Conservation (phyloP, 352 stramenopile species). For the Phytophthora citrophthora region DNA sequence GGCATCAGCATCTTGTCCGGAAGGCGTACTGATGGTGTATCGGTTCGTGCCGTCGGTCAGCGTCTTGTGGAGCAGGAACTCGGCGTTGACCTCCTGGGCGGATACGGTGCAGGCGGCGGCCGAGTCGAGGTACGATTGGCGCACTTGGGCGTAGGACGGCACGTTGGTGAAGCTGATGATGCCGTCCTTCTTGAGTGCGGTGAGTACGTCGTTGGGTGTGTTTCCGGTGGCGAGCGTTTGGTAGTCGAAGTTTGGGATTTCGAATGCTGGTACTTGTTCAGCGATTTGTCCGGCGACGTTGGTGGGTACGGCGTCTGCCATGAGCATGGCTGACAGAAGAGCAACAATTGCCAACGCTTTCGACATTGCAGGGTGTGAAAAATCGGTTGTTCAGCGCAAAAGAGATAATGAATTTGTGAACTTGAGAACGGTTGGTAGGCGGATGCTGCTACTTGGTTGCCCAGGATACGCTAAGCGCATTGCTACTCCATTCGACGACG, state of each 20-base stretch:
- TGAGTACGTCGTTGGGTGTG: slow-evolving; percentile 48
- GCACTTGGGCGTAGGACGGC: slow-evolving; percentile 48
- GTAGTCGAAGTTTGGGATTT: slow-evolving; percentile 67
- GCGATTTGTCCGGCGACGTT: slow-evolving; percentile 2
- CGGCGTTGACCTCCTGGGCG: slow-evolving; percentile 24
- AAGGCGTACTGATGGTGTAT: slow-evolving; percentile 73
- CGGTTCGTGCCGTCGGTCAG: slow-evolving; percentile 68
- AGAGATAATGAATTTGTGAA: too few species aligned
- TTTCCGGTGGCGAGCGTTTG: slow-evolving; percentile 35
- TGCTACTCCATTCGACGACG: too few species aligned
- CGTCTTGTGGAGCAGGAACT: slow-evolving; percentile 64
- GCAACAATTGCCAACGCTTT: too few species aligned
- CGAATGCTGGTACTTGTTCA: slow-evolving; percentile 44
- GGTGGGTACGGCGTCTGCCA: slow-evolving; percentile 13
- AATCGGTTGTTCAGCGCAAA: too few species aligned
- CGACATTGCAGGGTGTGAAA: too few species aligned
- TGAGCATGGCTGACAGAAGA: neutral
- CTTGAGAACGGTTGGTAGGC: too few species aligned
- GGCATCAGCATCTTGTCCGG: slow-evolving; percentile 46
- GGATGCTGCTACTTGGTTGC: too few species aligned
- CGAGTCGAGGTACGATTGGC: slow-evolving; percentile 51
- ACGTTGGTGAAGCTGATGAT: slow-evolving; percentile 77
- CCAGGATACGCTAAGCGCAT: too few species aligned
- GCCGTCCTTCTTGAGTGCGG: slow-evolving; percentile 64
- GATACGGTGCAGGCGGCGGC: slow-evolving; percentile 61